Evolutionary conservation across 768 basidiomycete genomes (phyloP).

Genomic region (Rhodotorula toruloides): DNA sequence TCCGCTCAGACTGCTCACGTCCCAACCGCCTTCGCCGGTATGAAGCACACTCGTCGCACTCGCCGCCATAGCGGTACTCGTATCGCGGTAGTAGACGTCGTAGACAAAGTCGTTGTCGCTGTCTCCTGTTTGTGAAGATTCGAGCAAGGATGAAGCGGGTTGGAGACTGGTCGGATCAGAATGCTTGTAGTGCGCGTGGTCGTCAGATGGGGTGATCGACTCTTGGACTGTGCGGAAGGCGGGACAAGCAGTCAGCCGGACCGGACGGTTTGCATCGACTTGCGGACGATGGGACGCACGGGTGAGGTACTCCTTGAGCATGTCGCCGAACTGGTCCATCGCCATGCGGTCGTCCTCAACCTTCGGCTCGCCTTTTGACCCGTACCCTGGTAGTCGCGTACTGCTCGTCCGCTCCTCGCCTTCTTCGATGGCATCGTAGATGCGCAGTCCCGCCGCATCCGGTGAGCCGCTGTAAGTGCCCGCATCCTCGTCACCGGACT

Average conservation of each 20-base stretch:
- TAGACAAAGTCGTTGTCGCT: conserved; percentile 36
- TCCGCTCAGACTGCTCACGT: conserved; percentile 26
- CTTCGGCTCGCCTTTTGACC: neutral
- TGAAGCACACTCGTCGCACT: too few species aligned
- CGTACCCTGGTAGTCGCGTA: neutral
- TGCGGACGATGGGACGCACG: conserved; percentile 33
- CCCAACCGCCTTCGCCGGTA: neutral
- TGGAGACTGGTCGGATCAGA: neutral
- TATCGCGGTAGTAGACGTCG: conserved; percentile 41
- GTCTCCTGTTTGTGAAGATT: neutral
- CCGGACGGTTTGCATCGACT: too few species aligned
- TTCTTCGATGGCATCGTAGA: conserved; percentile 28
- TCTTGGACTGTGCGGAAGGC: conserved; percentile 4
- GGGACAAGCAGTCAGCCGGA: neutral
- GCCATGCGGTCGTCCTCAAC: conserved; percentile 2
- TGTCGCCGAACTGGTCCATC: conserved; percentile 40
- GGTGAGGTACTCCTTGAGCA: conserved; percentile 41
- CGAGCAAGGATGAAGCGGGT: neutral
- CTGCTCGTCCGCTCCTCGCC: neutral
- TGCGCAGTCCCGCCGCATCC: neutral
- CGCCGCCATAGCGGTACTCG: neutral
- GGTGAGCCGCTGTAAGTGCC: too few species aligned
- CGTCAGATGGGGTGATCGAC: neutral
- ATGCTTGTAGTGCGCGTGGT: too few species aligned
- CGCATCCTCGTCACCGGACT: neutral